A percentile compares a stretch with the other conserved stretches of the same genome.
phyloP scores from a whole-genome alignment of 2,329 filamentous ascomycete species.

The Exophiala sideris region DNA sequence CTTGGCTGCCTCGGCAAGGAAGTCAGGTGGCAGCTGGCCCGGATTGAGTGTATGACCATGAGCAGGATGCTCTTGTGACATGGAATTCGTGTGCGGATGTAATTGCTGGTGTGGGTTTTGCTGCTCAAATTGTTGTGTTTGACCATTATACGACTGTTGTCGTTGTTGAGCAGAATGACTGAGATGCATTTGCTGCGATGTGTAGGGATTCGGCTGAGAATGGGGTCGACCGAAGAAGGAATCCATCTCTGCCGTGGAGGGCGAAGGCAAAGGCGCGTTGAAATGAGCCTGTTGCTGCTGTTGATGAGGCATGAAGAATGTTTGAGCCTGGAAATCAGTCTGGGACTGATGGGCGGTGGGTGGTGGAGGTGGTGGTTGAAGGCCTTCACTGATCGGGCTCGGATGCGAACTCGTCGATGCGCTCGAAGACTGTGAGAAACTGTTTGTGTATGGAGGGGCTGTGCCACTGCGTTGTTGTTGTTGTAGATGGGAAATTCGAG shows the following conservation, averaged over 20 bases:
- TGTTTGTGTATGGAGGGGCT: constrained; percentile 13
- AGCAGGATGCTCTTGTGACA: constrained; percentile 26
- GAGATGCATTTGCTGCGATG: constrained; percentile 18
- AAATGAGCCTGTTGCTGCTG: constrained; percentile 19
- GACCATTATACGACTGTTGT: constrained; percentile 17
- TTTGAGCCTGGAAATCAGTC: constrained; percentile 20
- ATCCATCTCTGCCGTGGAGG: constrained; percentile 24
- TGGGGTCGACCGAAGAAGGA: constrained; percentile 24
- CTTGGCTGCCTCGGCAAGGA: constrained; percentile 89
- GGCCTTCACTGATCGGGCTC: constrained; percentile 25
- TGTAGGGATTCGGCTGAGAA: constrained; percentile 22
- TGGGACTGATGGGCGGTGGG: constrained; percentile 19
- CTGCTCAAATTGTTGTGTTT: constrained; percentile 18
- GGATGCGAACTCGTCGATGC: constrained; percentile 28
- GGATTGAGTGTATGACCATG: constrained; percentile 16
- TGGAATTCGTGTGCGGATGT: constrained; percentile 28
- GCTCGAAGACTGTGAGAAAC: constrained; percentile 26
- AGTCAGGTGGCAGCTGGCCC: constrained; percentile 69
- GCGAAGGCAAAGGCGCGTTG: constrained; percentile 28
- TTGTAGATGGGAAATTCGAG: constrained; percentile 24
- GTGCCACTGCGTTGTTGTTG: constrained; percentile 18
- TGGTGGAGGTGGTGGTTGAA: constrained; percentile 21
- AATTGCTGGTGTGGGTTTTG: constrained; percentile 22
- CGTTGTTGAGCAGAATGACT: constrained; percentile 12
- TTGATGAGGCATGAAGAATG: constrained; percentile 23